Conservation (phyloP, 345 rosid species). For the Balakata baccata region DNA sequence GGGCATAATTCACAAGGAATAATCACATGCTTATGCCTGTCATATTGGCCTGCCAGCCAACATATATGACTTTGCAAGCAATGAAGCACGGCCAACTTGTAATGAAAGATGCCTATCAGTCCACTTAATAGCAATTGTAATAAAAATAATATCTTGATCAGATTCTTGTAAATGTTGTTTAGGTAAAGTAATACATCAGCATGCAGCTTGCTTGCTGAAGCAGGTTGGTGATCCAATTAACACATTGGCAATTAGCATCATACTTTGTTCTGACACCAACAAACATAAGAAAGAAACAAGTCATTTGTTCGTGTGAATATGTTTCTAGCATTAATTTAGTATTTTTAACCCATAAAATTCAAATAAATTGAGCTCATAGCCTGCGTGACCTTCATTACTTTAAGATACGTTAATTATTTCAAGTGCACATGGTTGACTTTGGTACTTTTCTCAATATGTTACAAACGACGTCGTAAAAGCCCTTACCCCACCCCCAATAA, state of each 20-base stretch:
- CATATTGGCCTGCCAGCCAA: neutral
- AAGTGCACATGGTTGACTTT: no score
- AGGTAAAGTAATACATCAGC: neutral
- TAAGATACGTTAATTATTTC: no score
- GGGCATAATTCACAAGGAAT: constrained; percentile 7
- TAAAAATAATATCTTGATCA: neutral
- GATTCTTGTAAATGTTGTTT: neutral
- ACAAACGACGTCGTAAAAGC: no score
- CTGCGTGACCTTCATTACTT: no score
- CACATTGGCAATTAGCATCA: neutral
- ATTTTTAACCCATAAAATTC: no score
- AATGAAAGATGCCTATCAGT: neutral
- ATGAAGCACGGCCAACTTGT: neutral
- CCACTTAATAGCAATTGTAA: neutral
- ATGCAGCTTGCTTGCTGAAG: neutral
- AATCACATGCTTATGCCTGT: neutral
- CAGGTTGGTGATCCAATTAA: neutral
- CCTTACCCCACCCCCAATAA: no score
- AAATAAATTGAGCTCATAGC: no score
- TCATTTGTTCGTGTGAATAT: neutral
- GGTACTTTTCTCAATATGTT: no score
- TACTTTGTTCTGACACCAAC: neutral
- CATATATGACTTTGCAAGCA: neutral
- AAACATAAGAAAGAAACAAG: no score
- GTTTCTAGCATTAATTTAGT: no score